Conservation (phyloP, 2,329 filamentous ascomycete genomes). For the Ilyonectria sp. region DNA sequence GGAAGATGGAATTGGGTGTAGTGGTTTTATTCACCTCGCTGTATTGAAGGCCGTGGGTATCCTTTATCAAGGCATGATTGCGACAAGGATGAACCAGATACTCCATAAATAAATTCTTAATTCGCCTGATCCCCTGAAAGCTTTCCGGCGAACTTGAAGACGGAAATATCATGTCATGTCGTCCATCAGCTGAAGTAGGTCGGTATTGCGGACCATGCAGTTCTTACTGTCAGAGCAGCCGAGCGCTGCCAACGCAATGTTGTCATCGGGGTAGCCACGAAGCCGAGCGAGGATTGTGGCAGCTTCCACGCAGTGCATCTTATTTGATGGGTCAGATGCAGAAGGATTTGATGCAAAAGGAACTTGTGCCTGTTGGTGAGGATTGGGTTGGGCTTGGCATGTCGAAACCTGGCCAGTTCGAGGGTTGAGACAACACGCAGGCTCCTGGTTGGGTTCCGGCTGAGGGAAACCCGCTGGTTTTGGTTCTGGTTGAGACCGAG, state of each 20-base stretch:
- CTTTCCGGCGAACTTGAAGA: background rate
- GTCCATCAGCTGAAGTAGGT: slow-evolving; percentile 55
- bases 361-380: background rate
- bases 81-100: background rate
- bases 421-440: slow-evolving; percentile 6
- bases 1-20: slow-evolving; percentile 68
- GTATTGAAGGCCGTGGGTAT: background rate
- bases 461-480: background rate
- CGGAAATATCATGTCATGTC: slow-evolving; percentile 34
- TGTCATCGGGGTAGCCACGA: slow-evolving; percentile 52
- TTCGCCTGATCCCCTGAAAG: background rate
- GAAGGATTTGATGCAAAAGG: background rate
- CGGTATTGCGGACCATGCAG: slow-evolving; percentile 54
- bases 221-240: slow-evolving; percentile 47
- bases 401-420: background rate
- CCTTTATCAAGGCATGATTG: background rate
- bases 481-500: background rate
- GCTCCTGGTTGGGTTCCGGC: background rate
- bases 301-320: slow-evolving; percentile 47
- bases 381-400: background rate
- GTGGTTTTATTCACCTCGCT: background rate
- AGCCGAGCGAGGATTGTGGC: slow-evolving; percentile 57
- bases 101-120: background rate
- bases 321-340: slow-evolving; percentile 28
- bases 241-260: slow-evolving; percentile 46